These are phyloP conservation scores for Sapria himalayana DNA, from an alignment of 345 rosid genomes.

Conservation along the genomic window DNA sequence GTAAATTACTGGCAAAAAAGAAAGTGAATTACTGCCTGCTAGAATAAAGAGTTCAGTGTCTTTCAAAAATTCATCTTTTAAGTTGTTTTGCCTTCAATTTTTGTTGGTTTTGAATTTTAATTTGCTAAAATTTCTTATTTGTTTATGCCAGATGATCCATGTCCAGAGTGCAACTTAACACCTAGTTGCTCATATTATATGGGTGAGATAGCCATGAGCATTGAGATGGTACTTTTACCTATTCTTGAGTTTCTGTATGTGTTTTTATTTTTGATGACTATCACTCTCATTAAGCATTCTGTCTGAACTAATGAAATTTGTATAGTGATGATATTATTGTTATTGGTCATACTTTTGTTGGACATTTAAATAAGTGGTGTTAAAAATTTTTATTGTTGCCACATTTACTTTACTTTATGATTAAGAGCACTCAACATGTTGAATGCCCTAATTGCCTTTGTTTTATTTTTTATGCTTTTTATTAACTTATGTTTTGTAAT, in stretches of 20 bases:
- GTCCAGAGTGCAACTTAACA: constrained; percentile 80
- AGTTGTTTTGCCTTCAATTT: neutral
- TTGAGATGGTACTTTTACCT: constrained; percentile 43
- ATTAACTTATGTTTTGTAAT: too few relatives aligned
- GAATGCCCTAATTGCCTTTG: too few relatives aligned
- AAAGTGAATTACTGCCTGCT: too few relatives aligned
- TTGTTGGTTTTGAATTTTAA: neutral
- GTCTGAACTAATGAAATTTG: too few relatives aligned
- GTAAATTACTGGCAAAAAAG: too few relatives aligned
- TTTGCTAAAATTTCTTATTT: constrained; percentile 7
- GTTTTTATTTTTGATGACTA: neutral
- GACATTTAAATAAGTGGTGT: neutral
- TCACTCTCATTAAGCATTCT: too few relatives aligned
- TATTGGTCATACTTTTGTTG: neutral
- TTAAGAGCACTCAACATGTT: too few relatives aligned
- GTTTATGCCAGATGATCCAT: constrained; percentile 40
- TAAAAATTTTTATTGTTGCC: constrained; percentile 3
- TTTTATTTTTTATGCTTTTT: too few relatives aligned
- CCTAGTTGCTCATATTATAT: constrained; percentile 57
- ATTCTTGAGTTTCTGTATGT: neutral
- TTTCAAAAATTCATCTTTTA: neutral
- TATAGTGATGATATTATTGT: neutral
- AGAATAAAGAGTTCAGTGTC: too few relatives aligned
- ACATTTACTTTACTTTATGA: too few relatives aligned
- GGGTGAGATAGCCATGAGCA: constrained; percentile 92